Conservation (phyloP, 805 yeast genomes). For the Kockiozyma suomiensis region DNA sequence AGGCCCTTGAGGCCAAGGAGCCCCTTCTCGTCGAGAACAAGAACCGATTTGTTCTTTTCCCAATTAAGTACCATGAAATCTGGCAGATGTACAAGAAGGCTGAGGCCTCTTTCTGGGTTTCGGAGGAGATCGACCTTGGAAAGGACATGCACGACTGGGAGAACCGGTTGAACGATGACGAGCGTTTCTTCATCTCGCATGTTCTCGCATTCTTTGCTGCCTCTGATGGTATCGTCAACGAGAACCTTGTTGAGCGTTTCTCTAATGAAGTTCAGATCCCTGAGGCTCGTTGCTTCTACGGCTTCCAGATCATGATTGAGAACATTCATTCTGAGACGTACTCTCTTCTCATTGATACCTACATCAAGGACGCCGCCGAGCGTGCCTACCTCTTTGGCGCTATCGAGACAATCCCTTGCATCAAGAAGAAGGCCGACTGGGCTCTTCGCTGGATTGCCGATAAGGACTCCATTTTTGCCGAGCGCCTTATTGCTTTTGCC, state of each 20-base stretch:
- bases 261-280: slow-evolving; percentile 96
- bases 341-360: slow-evolving; percentile 90
- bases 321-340: slow-evolving; percentile 98
- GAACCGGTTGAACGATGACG: slow-evolving; percentile 82
- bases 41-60: slow-evolving; percentile 89
- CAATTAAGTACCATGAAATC: slow-evolving; percentile 93
- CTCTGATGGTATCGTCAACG: slow-evolving; percentile 97
- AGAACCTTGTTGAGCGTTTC: slow-evolving; percentile 95
- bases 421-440: slow-evolving; percentile 98
- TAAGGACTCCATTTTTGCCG: slow-evolving; percentile 84
- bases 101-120: slow-evolving; percentile 99
- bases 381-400: slow-evolving; percentile 90
- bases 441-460: slow-evolving; percentile 96
- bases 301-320: slow-evolving; percentile 99
- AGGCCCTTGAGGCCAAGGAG: slow-evolving; percentile 80
- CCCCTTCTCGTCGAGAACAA: slow-evolving; percentile 84
- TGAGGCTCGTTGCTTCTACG: slow-evolving; percentile 98
- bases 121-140: slow-evolving; percentile 95
- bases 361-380: slow-evolving; percentile 95
- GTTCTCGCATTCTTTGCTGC: slow-evolving; percentile 98
- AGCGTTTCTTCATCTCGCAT: slow-evolving; percentile 87
- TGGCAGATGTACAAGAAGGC: slow-evolving; percentile 99
- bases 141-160: slow-evolving; percentile 95
- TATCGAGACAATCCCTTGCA: slow-evolving; percentile 93
- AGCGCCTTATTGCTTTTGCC: slow-evolving; percentile 96